Evolutionary conservation across 2,329 filamentous ascomycete genomes (phyloP).

Genomic region (Camillea tinctor): DNA sequence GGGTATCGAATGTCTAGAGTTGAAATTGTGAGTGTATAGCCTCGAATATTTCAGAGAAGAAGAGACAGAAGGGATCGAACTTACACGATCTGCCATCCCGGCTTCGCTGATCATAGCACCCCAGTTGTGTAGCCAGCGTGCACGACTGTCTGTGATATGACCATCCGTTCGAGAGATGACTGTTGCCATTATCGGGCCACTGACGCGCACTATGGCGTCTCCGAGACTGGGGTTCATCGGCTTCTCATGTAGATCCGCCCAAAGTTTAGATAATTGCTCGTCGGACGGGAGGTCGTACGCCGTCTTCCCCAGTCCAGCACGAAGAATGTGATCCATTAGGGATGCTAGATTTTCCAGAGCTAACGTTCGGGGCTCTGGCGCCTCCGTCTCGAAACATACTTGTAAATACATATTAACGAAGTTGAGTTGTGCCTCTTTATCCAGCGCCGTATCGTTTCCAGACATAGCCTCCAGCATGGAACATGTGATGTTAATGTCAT

Average conservation of each 20-base stretch:
- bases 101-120: constrained; percentile 50
- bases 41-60: background rate
- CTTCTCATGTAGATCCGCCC: constrained; percentile 38
- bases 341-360: constrained; percentile 48
- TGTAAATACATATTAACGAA: constrained; percentile 45
- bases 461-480: constrained; percentile 41
- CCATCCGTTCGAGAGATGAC: constrained; percentile 17
- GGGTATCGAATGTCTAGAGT: constrained; percentile 60
- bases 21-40: constrained; percentile 8
- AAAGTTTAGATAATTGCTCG: constrained; percentile 39
- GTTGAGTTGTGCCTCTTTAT: constrained; percentile 25
- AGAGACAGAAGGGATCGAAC: constrained; percentile 11
- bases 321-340: constrained; percentile 42
- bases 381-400: constrained; percentile 37
- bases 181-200: constrained; percentile 44
- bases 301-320: constrained; percentile 12
- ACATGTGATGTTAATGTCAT: constrained; percentile 41
- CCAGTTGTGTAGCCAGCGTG: constrained; percentile 40
- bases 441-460: constrained; percentile 18
- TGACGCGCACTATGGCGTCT: constrained; percentile 48
- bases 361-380: constrained; percentile 45
- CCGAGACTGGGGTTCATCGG: constrained; percentile 48
- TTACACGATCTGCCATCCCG: constrained; percentile 48
- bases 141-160: constrained; percentile 11
- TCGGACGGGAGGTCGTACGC: constrained; percentile 32